A percentile compares a stretch with the other conserved stretches of the same genome.
These are phyloP conservation scores for Schoenoplectus tabernaemontani DNA, from an alignment of 202 grass and related monocot genomes.

Conservation along the genomic window DNA sequence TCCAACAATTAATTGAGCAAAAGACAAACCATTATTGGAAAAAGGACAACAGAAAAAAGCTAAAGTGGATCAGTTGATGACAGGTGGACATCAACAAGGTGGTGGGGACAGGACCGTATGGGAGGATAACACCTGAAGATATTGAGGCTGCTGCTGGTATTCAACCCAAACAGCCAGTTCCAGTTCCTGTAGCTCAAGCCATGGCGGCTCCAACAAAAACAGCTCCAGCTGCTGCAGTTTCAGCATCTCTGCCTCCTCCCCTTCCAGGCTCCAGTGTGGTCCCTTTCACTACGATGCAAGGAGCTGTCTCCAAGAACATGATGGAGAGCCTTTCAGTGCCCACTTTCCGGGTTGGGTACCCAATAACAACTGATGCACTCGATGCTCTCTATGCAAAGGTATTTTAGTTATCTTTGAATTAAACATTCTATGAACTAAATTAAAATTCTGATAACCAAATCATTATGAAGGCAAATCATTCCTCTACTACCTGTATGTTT, in stretches of 20 bases:
- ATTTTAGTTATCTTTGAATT: neutral
- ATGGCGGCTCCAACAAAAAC: slow-evolving; percentile 11
- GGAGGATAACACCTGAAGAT: slow-evolving; percentile 60
- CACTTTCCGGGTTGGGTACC: slow-evolving; percentile 58
- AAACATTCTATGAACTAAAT: neutral
- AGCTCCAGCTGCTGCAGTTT: slow-evolving; percentile 7
- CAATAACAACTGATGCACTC: slow-evolving; percentile 53
- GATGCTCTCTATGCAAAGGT: slow-evolving; percentile 77
- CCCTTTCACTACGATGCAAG: slow-evolving; percentile 80
- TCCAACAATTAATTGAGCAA: neutral
- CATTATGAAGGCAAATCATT: slow-evolving; percentile 3
- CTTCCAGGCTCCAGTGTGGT: slow-evolving; percentile 47
- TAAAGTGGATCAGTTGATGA: neutral
- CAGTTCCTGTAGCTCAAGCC: slow-evolving; percentile 16
- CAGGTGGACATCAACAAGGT: slow-evolving; percentile 48
- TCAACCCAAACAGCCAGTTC: slow-evolving; percentile 31
- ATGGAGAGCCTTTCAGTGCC: slow-evolving; percentile 72
- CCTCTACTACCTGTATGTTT: neutral
- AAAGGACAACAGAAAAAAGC: neutral
- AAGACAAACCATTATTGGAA: neutral
- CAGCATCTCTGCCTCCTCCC: slow-evolving; percentile 31
- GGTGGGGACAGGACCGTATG: slow-evolving; percentile 46
- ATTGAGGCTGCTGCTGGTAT: slow-evolving; percentile 65
- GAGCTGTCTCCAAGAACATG: slow-evolving; percentile 85
- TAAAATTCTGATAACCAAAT: neutral